These are phyloP conservation scores for Aureococcus anophagefferens DNA, from an alignment of 108 stramenopile species.

Conservation along the genomic window DNA sequence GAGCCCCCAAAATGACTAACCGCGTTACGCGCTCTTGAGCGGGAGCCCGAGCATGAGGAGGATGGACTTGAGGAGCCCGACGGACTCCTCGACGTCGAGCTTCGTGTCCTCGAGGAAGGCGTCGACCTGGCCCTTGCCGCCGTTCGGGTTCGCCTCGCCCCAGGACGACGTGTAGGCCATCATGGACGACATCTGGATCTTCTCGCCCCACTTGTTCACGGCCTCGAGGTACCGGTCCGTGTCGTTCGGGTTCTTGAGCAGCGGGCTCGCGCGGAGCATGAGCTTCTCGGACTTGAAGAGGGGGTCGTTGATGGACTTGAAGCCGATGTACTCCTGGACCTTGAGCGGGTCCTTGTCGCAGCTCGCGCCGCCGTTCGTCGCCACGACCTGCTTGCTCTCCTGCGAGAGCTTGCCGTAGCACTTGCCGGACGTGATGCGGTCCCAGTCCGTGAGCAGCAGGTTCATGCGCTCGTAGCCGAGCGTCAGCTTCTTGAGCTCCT, in stretches of 20 bases:
- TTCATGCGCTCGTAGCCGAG: not conserved
- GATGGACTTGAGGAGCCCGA: not conserved
- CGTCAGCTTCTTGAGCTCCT: not conserved
- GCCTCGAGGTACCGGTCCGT: not conserved
- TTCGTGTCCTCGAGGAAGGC: not conserved
- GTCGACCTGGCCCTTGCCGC: not conserved
- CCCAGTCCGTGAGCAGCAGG: not conserved
- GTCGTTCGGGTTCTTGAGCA: not conserved
- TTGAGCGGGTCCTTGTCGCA: not conserved
- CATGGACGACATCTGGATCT: not conserved
- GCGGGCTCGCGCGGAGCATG: not conserved
- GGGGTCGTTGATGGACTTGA: not conserved
- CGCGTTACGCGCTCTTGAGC: too few species aligned
- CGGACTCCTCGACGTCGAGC: not conserved
- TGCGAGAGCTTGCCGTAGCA: not conserved
- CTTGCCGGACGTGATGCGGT: not conserved
- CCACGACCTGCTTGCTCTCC: not conserved
- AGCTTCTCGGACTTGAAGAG: not conserved
- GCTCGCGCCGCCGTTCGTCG: not conserved
- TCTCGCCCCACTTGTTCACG: not conserved
- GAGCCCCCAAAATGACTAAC: too few species aligned
- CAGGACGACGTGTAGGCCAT: not conserved
- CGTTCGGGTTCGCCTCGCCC: constrained; percentile 3
- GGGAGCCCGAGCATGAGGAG: too few species aligned
- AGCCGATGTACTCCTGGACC: not conserved